These are phyloP conservation scores for Exophiala spinifera DNA, from an alignment of 2,329 filamentous ascomycete species.

Conservation along the genomic window DNA sequence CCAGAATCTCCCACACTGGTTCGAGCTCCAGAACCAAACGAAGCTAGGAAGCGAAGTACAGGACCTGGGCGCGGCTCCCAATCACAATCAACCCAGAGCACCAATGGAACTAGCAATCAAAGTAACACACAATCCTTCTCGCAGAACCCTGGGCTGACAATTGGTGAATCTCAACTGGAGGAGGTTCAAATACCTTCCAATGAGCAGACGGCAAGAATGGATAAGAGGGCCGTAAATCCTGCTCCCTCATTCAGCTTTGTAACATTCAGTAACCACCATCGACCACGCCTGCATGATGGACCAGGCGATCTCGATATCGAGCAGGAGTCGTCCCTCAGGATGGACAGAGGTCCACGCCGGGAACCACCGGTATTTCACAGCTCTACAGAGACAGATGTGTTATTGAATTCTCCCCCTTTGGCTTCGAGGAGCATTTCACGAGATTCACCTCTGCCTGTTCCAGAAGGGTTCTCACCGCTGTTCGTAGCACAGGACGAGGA, in stretches of 20 bases:
- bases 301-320: background rate
- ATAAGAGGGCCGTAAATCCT: background rate
- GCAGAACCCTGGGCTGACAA: background rate
- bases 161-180: slow-evolving; percentile 6
- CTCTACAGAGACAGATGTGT: slow-evolving; percentile 5
- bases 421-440: background rate
- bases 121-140: slow-evolving; percentile 3
- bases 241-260: slow-evolving; percentile 5
- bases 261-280: background rate
- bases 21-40: slow-evolving; percentile 19
- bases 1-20: slow-evolving; percentile 22
- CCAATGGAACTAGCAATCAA: background rate
- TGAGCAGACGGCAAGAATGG: background rate
- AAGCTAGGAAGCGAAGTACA: slow-evolving; percentile 20
- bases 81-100: slow-evolving; percentile 22
- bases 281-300: slow-evolving; percentile 4
- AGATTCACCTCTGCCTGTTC: background rate
- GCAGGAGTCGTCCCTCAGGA: slow-evolving; percentile 5
- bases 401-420: background rate
- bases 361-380: background rate
- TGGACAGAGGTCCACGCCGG: background rate
- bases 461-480: background rate
- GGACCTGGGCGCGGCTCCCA: slow-evolving; percentile 9
- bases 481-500: slow-evolving; percentile 9
- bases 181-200: background rate